Evolutionary conservation across 495 filamentous ascomycete genomes (phyloP).

Genomic region (Cetradonia linearis): DNA sequence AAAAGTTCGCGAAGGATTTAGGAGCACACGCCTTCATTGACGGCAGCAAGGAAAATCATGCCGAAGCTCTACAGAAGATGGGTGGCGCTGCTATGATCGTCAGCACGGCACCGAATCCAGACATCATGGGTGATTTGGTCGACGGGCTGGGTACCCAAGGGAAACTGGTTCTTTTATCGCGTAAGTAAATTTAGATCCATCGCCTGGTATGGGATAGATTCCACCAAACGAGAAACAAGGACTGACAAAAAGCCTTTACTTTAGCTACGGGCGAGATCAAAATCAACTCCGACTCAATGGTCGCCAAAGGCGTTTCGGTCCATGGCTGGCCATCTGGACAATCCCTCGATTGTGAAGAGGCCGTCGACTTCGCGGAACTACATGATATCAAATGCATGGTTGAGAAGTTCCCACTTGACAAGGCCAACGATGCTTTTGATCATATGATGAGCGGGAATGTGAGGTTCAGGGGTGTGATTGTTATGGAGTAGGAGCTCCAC

Average conservation of each 20-base stretch:
- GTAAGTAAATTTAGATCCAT: no score
- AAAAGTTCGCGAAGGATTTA: constrained; percentile 46
- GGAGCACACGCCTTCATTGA: constrained; percentile 58
- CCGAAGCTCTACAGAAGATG: constrained; percentile 40
- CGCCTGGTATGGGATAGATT: no score
- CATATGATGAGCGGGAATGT: constrained; percentile 36
- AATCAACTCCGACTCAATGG: constrained; percentile 40
- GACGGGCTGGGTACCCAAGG: constrained; percentile 42
- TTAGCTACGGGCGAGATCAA: constrained; percentile 40
- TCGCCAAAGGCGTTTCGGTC: constrained; percentile 42
- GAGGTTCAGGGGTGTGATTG: constrained; percentile 37
- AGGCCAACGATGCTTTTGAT: constrained; percentile 40
- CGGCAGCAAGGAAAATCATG: constrained; percentile 40
- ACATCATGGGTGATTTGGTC: constrained; percentile 41
- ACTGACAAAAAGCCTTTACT: no score
- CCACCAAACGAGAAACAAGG: no score
- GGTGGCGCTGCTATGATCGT: constrained; percentile 54
- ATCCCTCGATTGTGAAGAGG: constrained; percentile 51
- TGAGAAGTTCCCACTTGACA: constrained; percentile 49
- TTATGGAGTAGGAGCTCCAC: constrained; percentile 28
- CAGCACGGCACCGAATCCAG: constrained; percentile 47
- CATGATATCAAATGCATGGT: constrained; percentile 51
- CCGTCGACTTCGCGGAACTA: constrained; percentile 46
- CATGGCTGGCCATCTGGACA: constrained; percentile 53
- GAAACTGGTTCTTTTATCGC: constrained; percentile 47